A percentile compares a stretch with the other conserved stretches of the same genome.
These are phyloP conservation scores for Colletotrichum camelliae DNA, from an alignment of 2,329 filamentous ascomycete genomes.

Conservation along the genomic window DNA sequence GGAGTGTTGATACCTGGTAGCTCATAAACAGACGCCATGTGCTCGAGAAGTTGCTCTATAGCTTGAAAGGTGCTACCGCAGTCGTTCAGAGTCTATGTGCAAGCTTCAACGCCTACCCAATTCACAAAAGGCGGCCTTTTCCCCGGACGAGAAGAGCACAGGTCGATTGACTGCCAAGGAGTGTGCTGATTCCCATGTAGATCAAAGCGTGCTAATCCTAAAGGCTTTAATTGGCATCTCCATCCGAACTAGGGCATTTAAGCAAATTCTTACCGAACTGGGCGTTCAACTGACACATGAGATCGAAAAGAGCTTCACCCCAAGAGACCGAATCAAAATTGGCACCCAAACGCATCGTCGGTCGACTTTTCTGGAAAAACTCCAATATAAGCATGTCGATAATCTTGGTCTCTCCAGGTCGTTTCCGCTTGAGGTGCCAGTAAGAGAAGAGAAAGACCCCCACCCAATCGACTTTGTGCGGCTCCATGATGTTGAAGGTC, in stretches of 20 bases:
- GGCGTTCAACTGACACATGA: background rate
- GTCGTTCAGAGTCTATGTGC: background rate
- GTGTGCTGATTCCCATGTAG: background rate
- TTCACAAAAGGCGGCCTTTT: background rate
- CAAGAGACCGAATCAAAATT: background rate
- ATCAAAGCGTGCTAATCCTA: too few relatives aligned
- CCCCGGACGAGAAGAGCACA: background rate
- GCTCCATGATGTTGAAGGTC: too few relatives aligned
- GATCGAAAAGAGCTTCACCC: background rate
- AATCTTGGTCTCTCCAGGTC: background rate
- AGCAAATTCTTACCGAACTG: background rate
- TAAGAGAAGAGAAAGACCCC: background rate
- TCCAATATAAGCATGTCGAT: background rate
- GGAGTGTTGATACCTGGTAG: background rate
- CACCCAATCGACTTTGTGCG: background rate
- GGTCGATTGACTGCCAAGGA: background rate
- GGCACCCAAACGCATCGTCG: background rate
- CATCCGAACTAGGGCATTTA: too few relatives aligned
- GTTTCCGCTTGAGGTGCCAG: background rate
- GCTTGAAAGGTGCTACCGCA: background rate
- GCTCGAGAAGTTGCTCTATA: background rate
- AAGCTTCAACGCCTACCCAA: background rate
- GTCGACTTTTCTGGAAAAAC: background rate
- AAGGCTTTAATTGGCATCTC: too few relatives aligned
- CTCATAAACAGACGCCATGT: background rate